phyloP scores from a whole-genome alignment of 352 stramenopile genomes.

The Blastocystis hominis region DNA sequence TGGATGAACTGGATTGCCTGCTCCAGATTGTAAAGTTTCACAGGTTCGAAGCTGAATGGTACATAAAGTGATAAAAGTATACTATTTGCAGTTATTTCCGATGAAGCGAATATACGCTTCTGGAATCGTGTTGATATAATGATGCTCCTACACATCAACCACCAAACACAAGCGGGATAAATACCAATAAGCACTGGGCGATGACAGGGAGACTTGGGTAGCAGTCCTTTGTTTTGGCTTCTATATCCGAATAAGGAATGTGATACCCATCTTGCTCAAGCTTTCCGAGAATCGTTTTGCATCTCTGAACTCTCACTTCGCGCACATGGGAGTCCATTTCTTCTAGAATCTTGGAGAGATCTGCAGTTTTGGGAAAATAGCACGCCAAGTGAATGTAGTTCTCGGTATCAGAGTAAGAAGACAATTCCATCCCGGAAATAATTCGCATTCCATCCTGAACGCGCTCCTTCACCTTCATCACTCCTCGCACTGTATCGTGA shows the following conservation, averaged over 20 bases:
- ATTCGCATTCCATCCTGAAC: background rate
- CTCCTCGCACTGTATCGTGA: slow-evolving; percentile 37
- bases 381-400: slow-evolving; percentile 3
- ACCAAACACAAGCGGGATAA: background rate
- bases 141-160: background rate
- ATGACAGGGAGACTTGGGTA: slow-evolving; percentile 39
- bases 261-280: background rate
- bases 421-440: slow-evolving; percentile 35
- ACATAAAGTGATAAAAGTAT: background rate
- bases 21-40: background rate
- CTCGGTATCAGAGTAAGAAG: slow-evolving; percentile 7
- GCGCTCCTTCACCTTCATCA: background rate
- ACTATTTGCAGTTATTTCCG: background rate
- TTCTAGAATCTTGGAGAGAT: background rate
- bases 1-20: slow-evolving; percentile 16
- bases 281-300: slow-evolving; percentile 22
- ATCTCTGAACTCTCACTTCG: background rate
- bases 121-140: background rate
- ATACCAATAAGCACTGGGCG: slow-evolving; percentile 7
- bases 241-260: slow-evolving; percentile 35
- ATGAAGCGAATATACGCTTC: background rate
- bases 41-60: slow-evolving; percentile 1
- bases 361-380: slow-evolving; percentile 8
- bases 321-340: background rate
- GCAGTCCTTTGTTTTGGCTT: slow-evolving; percentile 15